phyloP scores from a whole-genome alignment of 371 early-diverging fungal species.

The Coelomomyces lativittatus region DNA sequence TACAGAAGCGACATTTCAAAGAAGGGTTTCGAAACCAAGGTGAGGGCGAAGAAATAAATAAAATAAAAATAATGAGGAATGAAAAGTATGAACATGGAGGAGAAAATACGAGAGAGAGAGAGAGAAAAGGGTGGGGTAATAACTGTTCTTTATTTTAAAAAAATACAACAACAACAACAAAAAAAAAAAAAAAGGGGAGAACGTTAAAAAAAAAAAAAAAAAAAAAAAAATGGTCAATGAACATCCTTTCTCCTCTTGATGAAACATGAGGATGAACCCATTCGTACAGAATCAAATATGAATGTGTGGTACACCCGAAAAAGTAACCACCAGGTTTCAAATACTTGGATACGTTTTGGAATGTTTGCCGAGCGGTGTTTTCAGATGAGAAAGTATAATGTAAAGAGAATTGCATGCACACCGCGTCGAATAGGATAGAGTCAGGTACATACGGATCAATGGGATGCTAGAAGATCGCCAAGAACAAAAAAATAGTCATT shows the following conservation, averaged over 20 bases:
- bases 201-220: background rate
- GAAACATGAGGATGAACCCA: too few relatives aligned
- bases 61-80: too few relatives aligned
- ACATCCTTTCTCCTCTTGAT: background rate
- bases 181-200: background rate
- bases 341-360: conserved; percentile 60
- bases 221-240: background rate
- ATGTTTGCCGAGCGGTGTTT: conserved; percentile 51
- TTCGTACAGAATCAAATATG: conserved; percentile 71
- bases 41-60: too few relatives aligned
- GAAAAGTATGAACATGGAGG: too few relatives aligned
- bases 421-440: conserved; percentile 54
- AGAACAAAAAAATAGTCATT: background rate
- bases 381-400: conserved; percentile 94
- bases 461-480: too few relatives aligned
- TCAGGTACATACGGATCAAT: conserved; percentile 32
- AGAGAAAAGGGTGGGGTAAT: too few relatives aligned
- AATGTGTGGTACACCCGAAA: conserved; percentile 87
- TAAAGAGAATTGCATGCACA: conserved; percentile 88
- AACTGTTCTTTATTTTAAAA: background rate
- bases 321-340: conserved; percentile 70
- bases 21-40: too few relatives aligned
- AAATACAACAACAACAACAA: too few relatives aligned
- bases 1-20: too few relatives aligned
- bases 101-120: too few relatives aligned